Percentiles rank a stretch among this genome's conserved stretches.
Evolutionary conservation across 164 flowering plant species (phyloP).

Genomic region (Umbilicus rupestris): DNA sequence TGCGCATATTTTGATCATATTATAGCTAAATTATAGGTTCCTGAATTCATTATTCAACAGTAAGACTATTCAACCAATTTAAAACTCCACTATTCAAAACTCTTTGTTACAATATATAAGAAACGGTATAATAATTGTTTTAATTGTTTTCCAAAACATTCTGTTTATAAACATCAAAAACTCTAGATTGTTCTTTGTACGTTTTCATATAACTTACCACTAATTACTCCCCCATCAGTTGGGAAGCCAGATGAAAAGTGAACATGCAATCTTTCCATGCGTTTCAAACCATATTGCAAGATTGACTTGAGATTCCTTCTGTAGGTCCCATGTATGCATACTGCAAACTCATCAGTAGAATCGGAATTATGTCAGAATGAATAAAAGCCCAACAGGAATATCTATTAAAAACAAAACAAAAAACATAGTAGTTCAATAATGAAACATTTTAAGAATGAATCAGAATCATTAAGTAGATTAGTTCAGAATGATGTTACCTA

Average conservation of each 20-base stretch:
- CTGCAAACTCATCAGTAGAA: slow-evolving; percentile 28
- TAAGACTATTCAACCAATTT: too few species aligned
- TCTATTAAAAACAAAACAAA: neutral
- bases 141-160: too few species aligned
- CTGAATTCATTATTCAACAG: too few species aligned
- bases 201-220: slow-evolving; percentile 39
- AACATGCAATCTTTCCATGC: slow-evolving; percentile 81
- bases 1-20: too few species aligned
- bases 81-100: too few species aligned
- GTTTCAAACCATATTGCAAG: slow-evolving; percentile 70
- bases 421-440: neutral
- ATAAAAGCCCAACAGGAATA: too few species aligned
- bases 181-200: neutral
- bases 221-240: slow-evolving; percentile 65
- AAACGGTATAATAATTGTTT: too few species aligned
- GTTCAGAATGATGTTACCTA: slow-evolving; percentile 29
- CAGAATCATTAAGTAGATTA: neutral
- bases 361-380: neutral
- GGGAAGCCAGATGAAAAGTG: slow-evolving; percentile 93
- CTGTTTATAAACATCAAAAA: neutral
- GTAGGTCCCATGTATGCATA: slow-evolving; percentile 93
- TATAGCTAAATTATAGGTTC: too few species aligned
- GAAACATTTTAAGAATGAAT: neutral
- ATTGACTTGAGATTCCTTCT: slow-evolving; percentile 71
- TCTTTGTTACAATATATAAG: too few species aligned